Conservation (phyloP, 108 stramenopile species). For the Cyclotella baltica region DNA sequence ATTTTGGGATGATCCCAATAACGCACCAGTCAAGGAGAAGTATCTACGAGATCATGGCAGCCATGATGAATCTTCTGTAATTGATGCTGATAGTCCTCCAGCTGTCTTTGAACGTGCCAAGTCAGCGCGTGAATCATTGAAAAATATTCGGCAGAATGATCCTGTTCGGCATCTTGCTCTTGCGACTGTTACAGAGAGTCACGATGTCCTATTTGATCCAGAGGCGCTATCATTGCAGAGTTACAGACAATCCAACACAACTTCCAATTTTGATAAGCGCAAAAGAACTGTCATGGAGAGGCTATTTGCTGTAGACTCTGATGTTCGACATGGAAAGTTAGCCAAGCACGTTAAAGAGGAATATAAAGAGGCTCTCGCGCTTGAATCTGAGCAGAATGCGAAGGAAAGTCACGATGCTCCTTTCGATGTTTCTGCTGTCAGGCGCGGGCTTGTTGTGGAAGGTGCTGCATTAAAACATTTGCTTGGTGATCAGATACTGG, state of each 20-base stretch:
- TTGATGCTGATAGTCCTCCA: slow-evolving; percentile 71
- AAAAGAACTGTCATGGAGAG: slow-evolving; percentile 77
- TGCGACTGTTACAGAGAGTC: slow-evolving; percentile 55
- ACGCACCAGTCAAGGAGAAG: slow-evolving; percentile 12
- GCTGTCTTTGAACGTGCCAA: slow-evolving; percentile 74
- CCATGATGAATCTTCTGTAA: slow-evolving; percentile 30
- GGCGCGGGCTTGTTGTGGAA: slow-evolving; percentile 91
- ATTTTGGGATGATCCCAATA: slow-evolving; percentile 42
- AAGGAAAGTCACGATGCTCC: neutral
- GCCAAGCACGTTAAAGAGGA: slow-evolving; percentile 75
- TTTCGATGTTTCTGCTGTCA: slow-evolving; percentile 35
- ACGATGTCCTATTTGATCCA: slow-evolving; percentile 66
- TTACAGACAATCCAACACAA: slow-evolving; percentile 55
- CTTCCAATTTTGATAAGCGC: slow-evolving; percentile 70
- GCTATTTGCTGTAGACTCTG: slow-evolving; percentile 82
- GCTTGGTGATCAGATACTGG: slow-evolving; percentile 75
- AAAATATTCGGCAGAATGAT: slow-evolving; percentile 33
- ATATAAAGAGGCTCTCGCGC: slow-evolving; percentile 52
- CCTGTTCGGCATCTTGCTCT: slow-evolving; percentile 57
- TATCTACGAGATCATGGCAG: slow-evolving; percentile 19
- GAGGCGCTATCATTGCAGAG: slow-evolving; percentile 80
- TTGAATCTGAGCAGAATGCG: slow-evolving; percentile 30
- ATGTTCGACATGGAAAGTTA: slow-evolving; percentile 77
- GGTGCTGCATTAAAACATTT: slow-evolving; percentile 88
- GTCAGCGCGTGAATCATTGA: slow-evolving; percentile 62